phyloP scores from a whole-genome alignment of 306 rosid genomes.

The Vigna angularis region DNA sequence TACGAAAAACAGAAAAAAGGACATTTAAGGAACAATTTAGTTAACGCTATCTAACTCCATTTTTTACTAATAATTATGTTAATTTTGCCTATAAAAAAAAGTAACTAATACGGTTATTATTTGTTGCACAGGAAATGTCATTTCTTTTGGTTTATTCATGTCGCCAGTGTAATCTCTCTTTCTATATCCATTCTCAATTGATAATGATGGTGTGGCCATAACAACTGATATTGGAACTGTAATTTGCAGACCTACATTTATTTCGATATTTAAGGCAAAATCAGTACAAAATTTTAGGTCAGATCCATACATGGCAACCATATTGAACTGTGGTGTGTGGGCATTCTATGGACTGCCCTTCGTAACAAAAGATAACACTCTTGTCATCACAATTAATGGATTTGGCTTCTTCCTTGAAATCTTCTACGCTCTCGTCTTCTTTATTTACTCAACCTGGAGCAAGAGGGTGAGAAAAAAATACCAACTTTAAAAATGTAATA shows the following conservation, averaged over 20 bases:
- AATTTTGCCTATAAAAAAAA: no score
- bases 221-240: neutral
- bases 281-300: slow-evolving; percentile 79
- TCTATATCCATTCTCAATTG: neutral
- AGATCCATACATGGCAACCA: slow-evolving; percentile 77
- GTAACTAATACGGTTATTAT: neutral
- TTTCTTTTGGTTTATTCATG: slow-evolving; percentile 70
- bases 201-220: slow-evolving; percentile 1
- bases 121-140: slow-evolving; percentile 78
- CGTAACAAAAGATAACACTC: slow-evolving; percentile 60
- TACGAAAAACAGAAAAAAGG: neutral
- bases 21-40: neutral
- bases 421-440: slow-evolving; percentile 49
- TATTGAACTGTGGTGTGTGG: slow-evolving; percentile 80
- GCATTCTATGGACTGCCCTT: slow-evolving; percentile 70
- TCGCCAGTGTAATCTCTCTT: slow-evolving; percentile 73
- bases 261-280: slow-evolving; percentile 57
- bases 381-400: slow-evolving; percentile 73
- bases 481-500: no score
- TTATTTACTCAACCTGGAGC: slow-evolving; percentile 50
- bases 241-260: slow-evolving; percentile 78
- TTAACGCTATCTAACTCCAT: neutral
- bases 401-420: slow-evolving; percentile 63
- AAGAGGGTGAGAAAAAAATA: slow-evolving; percentile 53
- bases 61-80: no score